phyloP scores from a whole-genome alignment of 768 basidiomycete species.

The Pulveroboletus sp. region DNA sequence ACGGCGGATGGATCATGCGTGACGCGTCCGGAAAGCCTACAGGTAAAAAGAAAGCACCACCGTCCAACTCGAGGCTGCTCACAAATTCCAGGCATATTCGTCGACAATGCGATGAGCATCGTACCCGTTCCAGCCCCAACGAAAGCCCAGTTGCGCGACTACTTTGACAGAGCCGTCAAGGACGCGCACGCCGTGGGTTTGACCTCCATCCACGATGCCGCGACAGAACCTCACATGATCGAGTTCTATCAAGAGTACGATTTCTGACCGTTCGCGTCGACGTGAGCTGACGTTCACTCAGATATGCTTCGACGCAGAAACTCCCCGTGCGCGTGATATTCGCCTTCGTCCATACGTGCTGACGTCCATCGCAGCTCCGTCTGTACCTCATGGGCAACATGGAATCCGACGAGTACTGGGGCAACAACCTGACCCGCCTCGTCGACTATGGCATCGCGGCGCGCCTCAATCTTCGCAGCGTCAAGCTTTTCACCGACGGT shows the following conservation, averaged over 20 bases:
- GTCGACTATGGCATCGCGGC: conserved; percentile 52
- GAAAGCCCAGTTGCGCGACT: conserved; percentile 50
- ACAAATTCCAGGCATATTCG: conserved; percentile 52
- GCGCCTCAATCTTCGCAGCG: conserved; percentile 54
- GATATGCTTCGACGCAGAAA: conserved; percentile 62
- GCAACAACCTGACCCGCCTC: conserved; percentile 54
- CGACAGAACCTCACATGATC: conserved; percentile 45
- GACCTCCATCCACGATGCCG: conserved; percentile 86
- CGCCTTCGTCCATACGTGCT: not conserved
- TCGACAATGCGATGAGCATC: conserved; percentile 85
- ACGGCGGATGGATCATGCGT: conserved; percentile 74
- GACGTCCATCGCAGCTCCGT: conserved; percentile 39
- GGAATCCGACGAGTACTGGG: conserved; percentile 61
- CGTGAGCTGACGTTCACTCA: conserved; percentile 28
- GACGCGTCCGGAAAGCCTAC: conserved; percentile 61
- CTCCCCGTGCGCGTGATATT: conserved; percentile 53
- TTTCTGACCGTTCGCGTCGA: not conserved
- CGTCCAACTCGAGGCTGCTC: not conserved
- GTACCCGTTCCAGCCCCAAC: conserved; percentile 65
- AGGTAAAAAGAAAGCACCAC: conserved; percentile 37
- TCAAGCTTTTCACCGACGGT: conserved; percentile 82
- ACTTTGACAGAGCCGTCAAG: conserved; percentile 57
- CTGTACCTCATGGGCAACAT: conserved; percentile 59
- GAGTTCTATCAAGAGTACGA: conserved; percentile 63
- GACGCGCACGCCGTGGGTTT: conserved; percentile 78